These are phyloP conservation scores for Physcomitrellopsis africana DNA, from an alignment of 225 moss, liverwort and hornwort species.

Conservation along the genomic window DNA sequence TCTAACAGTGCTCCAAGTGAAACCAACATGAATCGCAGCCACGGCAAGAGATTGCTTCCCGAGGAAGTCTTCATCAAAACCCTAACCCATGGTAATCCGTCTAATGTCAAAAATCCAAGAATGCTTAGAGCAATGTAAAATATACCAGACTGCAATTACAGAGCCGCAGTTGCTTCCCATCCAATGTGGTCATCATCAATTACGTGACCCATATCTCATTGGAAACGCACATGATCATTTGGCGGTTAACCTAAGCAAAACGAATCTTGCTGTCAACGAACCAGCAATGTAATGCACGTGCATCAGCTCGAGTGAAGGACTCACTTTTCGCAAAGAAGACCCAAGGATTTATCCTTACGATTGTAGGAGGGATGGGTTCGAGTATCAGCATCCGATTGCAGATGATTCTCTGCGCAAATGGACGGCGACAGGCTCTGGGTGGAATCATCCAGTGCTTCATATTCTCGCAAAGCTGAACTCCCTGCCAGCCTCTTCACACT, in stretches of 20 bases:
- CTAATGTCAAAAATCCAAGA: slow-evolving; percentile 2
- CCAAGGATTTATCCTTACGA: slow-evolving; percentile 96
- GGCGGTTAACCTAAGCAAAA: slow-evolving; percentile 1
- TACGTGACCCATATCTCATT: slow-evolving; percentile 6
- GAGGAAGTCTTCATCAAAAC: not conserved
- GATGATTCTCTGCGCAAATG: slow-evolving; percentile 48
- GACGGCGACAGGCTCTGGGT: slow-evolving; percentile 54
- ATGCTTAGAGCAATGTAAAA: slow-evolving; percentile 1
- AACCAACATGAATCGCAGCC: not conserved
- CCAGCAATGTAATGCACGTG: slow-evolving; percentile 33
- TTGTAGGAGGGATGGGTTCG: slow-evolving; percentile 78
- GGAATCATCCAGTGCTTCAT: slow-evolving; percentile 58
- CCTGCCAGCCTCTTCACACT: slow-evolving; percentile 32
- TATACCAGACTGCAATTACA: slow-evolving; percentile 18
- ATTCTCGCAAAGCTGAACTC: slow-evolving; percentile 31
- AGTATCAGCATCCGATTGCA: slow-evolving; percentile 59
- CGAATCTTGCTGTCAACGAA: slow-evolving; percentile 17
- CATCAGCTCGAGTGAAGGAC: slow-evolving; percentile 26
- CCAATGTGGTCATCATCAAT: slow-evolving; percentile 12
- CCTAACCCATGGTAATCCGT: not conserved
- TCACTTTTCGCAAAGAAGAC: slow-evolving; percentile 96
- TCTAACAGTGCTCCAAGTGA: not conserved
- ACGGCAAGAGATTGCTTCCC: slow-evolving; percentile 6
- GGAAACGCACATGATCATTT: slow-evolving; percentile 4
- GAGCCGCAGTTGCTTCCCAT: slow-evolving; percentile 25